Base-by-base conservation (phyloP, 306 rosid genomes). In the Pachyrhizus erosus region DNA sequence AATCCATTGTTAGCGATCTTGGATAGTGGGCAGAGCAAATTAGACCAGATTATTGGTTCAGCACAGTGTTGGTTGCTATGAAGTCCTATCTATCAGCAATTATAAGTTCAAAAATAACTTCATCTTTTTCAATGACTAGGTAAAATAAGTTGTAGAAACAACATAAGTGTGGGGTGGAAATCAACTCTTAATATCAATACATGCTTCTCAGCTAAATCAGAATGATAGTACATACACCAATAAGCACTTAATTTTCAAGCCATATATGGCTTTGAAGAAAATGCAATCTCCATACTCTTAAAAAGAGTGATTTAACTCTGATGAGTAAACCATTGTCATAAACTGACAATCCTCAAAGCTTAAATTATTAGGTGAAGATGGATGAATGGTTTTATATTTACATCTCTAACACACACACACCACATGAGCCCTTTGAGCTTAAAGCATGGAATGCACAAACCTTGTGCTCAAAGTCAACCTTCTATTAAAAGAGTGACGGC, bases 91-190 rank as follows among this genome's bases (percentile, higher is more conserved):
- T 5, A 85, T 43, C 31, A 24, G 31, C 73, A 78, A 78, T 46
- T 78, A 23, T 3, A 57, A 73, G 85, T 66, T 66, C 40, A 78
- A 42, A 68, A 78, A 7, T 42, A 61, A 33, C 75, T 78, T 33
- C 27, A 72, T 29, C 23, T 34, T 61, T 11, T 54, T 42, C 71
- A 42, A 20, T 21, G 11, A 54, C 20, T 10, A 57, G 40, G 33
- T 46, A 43, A 68, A 58, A 40, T n/a, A 57, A 45, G 13, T 51
- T 85, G 66, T 51, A 70, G 74, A 68, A 79, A 65, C 26, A 55
- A 46, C 40, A 65, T 39, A 43, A 57, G 67, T 37, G 64, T 6
- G 51, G 39, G 27, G 2, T 2, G 45, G 43, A 73, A 70, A 80
- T 52, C 70, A 85, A 80, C 39, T 71, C 57, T 34, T 27, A 62